Evolutionary conservation across 2,329 filamentous ascomycete species (phyloP), one percentile per base, ranked within the genome.

Genomic region (Zymoseptoria passerinii): DNA sequence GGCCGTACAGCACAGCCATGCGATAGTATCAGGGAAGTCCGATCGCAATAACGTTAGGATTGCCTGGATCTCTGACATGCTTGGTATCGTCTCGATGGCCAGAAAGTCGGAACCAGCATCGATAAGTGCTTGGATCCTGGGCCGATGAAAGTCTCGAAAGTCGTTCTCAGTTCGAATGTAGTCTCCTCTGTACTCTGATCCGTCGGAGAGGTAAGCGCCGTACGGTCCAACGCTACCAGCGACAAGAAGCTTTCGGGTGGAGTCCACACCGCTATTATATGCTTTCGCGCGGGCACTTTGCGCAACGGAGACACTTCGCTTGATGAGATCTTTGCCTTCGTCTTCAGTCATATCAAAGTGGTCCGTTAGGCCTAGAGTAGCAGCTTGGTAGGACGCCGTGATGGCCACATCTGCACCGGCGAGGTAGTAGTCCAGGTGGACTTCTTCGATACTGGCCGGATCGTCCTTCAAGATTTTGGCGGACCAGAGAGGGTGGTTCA

Each of bases 151-250:
- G 3, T 63, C 65, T 54, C 74, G 72, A 65, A 77, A 66, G 6
- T 71, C 69, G 0, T 68, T 58, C 8, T 54, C 52, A 2, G 62
- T 60, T 23, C 56, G 58, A 8, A 61, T 58, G 61, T 80, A 79
- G 56, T 73, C 72, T 20, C 77, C 77, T 1, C 70, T 67, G 58
- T 80, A 79, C 61, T 80, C 77, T 10, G 71, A 72, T 4, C 77
- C 77, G 57, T 80, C 70, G 1, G 77, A 71, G 1, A 80, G 69
- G 56, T 72, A 79, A 6, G 77, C 77, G 10, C 77, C 77, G 57
- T 78, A 79, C 1, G 77, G 77, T 0, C 77, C 77, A 5, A 79
- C 74, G 55, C 72, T 76, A 4, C 77, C 77, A 4, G 77, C 77
- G 8, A 79, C 65, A 5, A 76, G 68, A 18, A 73, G 62, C 28